These are phyloP conservation scores for Microbotryum silenes-acaulis DNA, from an alignment of 1,284 basidiomycete genomes.

Conservation along the genomic window DNA sequence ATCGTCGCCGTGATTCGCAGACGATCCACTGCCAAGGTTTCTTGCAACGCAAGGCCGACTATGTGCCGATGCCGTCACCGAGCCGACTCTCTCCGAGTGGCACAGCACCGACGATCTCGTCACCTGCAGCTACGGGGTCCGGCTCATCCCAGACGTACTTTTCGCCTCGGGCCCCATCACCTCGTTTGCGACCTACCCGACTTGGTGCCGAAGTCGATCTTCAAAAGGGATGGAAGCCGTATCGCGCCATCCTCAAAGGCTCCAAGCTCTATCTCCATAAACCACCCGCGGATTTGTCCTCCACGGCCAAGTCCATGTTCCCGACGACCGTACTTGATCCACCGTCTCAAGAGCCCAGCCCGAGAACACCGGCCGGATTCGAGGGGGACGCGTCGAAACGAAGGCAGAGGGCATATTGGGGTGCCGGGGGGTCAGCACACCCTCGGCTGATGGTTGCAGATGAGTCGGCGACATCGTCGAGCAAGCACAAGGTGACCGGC, in stretches of 20 bases:
- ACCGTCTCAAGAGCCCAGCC: background rate
- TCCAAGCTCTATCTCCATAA: constrained; percentile 75
- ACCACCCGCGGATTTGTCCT: constrained; percentile 51
- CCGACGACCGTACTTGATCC: constrained; percentile 52
- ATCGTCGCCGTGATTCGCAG: constrained; percentile 59
- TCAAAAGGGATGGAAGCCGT: constrained; percentile 69
- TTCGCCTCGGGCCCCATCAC: constrained; percentile 35
- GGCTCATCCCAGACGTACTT: background rate
- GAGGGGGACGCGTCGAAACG: constrained; percentile 10
- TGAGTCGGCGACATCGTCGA: constrained; percentile 34
- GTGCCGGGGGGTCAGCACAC: constrained; percentile 53
- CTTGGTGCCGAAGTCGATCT: constrained; percentile 36
- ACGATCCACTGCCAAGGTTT: constrained; percentile 65
- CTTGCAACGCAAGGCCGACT: constrained; percentile 58
- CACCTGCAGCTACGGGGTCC: background rate
- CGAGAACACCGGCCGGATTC: background rate
- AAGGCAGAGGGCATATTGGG: constrained; percentile 60
- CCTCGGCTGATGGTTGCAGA: constrained; percentile 52
- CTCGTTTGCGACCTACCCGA: constrained; percentile 40
- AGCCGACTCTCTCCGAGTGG: background rate
- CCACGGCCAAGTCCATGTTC: constrained; percentile 58
- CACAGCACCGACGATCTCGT: background rate
- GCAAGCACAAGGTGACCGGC: constrained; percentile 40
- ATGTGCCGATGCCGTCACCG: constrained; percentile 37
- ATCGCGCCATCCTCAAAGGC: constrained; percentile 68